Evolutionary conservation across 768 basidiomycete genomes (phyloP).

Genomic region (Xerocomellus intermedius): DNA sequence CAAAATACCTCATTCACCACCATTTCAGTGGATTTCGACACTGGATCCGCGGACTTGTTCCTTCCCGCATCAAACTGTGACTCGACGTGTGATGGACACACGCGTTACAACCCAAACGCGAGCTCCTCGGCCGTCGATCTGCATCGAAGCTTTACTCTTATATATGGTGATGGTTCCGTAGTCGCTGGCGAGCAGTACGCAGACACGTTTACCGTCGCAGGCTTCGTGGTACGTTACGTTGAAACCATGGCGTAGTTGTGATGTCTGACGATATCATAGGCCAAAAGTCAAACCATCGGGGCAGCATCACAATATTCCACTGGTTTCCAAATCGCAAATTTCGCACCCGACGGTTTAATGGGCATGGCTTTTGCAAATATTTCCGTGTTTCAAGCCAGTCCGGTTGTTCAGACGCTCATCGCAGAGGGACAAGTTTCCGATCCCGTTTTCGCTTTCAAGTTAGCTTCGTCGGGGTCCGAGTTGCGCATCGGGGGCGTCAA

Average conservation of each 20-base stretch:
- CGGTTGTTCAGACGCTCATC: slow-evolving; percentile 45
- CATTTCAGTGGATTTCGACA: slow-evolving; percentile 33
- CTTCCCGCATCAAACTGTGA: slow-evolving; percentile 29
- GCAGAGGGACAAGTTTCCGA: slow-evolving; percentile 34
- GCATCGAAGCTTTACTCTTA: slow-evolving; percentile 31
- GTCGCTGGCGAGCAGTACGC: slow-evolving; percentile 39
- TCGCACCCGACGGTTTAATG: slow-evolving; percentile 33
- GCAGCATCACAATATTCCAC: slow-evolving; percentile 21
- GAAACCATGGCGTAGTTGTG: not conserved
- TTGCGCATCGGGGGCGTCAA: slow-evolving; percentile 45
- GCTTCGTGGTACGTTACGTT: slow-evolving; percentile 17
- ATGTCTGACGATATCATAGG: slow-evolving; percentile 20
- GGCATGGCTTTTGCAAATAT: slow-evolving; percentile 45
- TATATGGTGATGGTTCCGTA: slow-evolving; percentile 44
- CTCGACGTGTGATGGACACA: slow-evolving; percentile 34
- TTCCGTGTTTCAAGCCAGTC: slow-evolving; percentile 33
- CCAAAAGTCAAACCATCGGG: slow-evolving; percentile 22
- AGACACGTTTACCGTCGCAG: slow-evolving; percentile 41
- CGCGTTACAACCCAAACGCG: slow-evolving; percentile 33
- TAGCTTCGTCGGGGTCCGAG: slow-evolving; percentile 35
- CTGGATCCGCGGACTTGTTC: slow-evolving; percentile 36
- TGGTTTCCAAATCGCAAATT: slow-evolving; percentile 9
- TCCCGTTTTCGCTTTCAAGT: slow-evolving; percentile 39
- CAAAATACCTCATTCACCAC: not conserved
- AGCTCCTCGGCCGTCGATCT: slow-evolving; percentile 31